Conservation (phyloP, 2,329 filamentous ascomycete genomes). For the Alternaria sp. region DNA sequence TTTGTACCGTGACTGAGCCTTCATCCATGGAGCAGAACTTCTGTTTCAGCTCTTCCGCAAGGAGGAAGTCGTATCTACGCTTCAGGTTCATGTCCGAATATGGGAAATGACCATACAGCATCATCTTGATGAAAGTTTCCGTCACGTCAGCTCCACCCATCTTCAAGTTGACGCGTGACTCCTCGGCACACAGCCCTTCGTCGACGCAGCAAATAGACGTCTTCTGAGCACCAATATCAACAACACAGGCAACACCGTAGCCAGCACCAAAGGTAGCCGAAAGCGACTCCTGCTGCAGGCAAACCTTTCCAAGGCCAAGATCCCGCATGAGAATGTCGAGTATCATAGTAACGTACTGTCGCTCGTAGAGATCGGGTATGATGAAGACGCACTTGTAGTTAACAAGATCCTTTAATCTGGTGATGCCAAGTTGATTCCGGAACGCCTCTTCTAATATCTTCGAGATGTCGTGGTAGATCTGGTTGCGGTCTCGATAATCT, state of each 20-base stretch:
- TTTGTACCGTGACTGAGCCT: constrained; percentile 85
- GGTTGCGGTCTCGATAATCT: constrained; percentile 81
- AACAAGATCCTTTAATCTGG: constrained; percentile 79
- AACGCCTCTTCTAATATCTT: constrained; percentile 87
- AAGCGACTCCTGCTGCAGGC: constrained; percentile 95
- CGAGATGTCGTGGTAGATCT: constrained; percentile 86
- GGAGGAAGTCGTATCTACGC: constrained; percentile 87
- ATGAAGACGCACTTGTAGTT: constrained; percentile 98
- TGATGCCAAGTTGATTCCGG: constrained; percentile 81
- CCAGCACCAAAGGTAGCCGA: constrained; percentile 95
- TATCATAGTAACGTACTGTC: constrained; percentile 84
- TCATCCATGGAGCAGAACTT: constrained; percentile 93
- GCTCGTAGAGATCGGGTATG: constrained; percentile 96
- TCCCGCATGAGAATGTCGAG: constrained; percentile 86
- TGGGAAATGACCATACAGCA: constrained; percentile 94
- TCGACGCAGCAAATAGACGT: constrained; percentile 97
- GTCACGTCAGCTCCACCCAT: constrained; percentile 93
- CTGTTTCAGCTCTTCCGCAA: constrained; percentile 95
- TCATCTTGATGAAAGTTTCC: constrained; percentile 95
- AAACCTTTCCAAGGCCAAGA: constrained; percentile 87
- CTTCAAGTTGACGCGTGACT: constrained; percentile 94
- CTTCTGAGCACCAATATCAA: constrained; percentile 96
- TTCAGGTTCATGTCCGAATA: constrained; percentile 93
- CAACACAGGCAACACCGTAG: constrained; percentile 91
- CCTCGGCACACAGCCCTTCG: constrained; percentile 92